Conservation (phyloP, 2,329 filamentous ascomycete species). For the Fusarium staphyleae region DNA sequence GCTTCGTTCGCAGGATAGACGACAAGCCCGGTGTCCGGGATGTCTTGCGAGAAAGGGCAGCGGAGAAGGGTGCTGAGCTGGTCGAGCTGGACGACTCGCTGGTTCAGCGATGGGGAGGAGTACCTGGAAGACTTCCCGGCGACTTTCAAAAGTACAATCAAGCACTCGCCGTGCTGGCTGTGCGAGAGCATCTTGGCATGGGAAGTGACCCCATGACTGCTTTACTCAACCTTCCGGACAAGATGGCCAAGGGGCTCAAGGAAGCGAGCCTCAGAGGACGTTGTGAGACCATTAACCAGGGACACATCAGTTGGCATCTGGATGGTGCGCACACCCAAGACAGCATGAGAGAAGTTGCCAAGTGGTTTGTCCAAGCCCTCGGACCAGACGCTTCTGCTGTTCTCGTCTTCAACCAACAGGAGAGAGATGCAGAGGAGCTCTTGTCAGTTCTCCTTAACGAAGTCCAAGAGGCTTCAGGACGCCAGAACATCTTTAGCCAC, state of each 20-base stretch:
- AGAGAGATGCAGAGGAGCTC: constrained; percentile 74
- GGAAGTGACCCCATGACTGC: constrained; percentile 27
- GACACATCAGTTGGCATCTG: constrained; percentile 74
- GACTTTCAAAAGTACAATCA: constrained; percentile 67
- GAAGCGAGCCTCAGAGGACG: constrained; percentile 75
- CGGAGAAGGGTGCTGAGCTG: constrained; percentile 59
- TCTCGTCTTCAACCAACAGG: constrained; percentile 93
- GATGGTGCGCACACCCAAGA: constrained; percentile 90
- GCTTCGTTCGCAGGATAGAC: constrained; percentile 45
- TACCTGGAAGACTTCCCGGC: constrained; percentile 53
- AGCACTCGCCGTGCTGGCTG: constrained; percentile 62
- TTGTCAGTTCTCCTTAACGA: constrained; percentile 68
- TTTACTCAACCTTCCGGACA: constrained; percentile 38
- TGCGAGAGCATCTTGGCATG: constrained; percentile 62
- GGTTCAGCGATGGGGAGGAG: constrained; percentile 52
- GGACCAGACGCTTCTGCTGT: constrained; percentile 49
- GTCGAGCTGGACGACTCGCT: constrained; percentile 51
- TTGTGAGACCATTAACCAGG: constrained; percentile 70
- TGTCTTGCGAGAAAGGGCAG: constrained; percentile 66
- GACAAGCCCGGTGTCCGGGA: constrained; percentile 49
- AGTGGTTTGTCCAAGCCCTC: constrained; percentile 74
- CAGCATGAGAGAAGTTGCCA: constrained; percentile 76
- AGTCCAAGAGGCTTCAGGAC: constrained; percentile 51
- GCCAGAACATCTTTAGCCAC: constrained; percentile 65
- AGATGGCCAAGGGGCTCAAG: constrained; percentile 71